Percentiles rank a stretch among this genome's conserved stretches.
Conservation (phyloP, 2,329 filamentous ascomycete species). For the Colletotrichum sp. region DNA sequence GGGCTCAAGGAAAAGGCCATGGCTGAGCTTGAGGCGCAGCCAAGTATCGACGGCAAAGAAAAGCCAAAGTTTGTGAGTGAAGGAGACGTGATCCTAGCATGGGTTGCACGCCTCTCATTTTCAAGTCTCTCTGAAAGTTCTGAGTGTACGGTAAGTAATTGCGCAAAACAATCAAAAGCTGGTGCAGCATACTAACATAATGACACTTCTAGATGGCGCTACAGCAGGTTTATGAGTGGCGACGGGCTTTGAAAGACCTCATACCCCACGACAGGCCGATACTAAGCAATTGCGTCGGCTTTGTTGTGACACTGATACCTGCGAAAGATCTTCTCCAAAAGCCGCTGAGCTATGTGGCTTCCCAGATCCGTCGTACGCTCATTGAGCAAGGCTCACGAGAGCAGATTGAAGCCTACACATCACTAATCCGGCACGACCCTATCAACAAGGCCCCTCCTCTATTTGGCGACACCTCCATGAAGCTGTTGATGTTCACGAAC, state of each 20-base stretch:
- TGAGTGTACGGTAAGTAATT: background rate
- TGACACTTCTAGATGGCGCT: background rate
- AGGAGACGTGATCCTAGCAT: constrained; percentile 42
- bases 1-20: background rate
- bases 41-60: background rate
- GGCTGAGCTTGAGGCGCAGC: constrained; percentile 23
- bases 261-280: background rate
- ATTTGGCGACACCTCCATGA: constrained; percentile 36
- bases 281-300: background rate
- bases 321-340: background rate
- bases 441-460: constrained; percentile 31
- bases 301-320: background rate
- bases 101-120: constrained; percentile 35
- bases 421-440: background rate
- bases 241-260: background rate
- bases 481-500: constrained; percentile 34
- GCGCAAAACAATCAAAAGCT: background rate
- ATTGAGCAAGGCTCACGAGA: background rate
- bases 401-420: background rate
- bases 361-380: background rate
- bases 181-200: background rate
- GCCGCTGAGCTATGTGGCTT: background rate
- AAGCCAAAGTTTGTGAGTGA: constrained; percentile 36
- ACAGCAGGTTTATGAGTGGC: background rate
- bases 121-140: constrained; percentile 27